Conservation (phyloP, 2,329 filamentous ascomycete species). For the Exserohilum turcica region DNA sequence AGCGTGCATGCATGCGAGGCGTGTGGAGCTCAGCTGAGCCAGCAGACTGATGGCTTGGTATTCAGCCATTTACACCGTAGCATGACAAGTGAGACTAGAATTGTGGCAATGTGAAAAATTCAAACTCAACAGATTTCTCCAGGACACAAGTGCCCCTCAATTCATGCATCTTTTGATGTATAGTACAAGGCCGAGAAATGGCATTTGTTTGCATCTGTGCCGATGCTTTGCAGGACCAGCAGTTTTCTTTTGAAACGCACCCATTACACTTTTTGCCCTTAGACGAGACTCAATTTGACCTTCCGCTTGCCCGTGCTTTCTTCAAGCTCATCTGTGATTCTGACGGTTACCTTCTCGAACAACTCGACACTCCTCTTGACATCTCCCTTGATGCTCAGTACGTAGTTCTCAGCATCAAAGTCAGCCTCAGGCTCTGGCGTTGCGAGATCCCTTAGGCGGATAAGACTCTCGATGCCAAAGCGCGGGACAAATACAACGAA, state of each 20-base stretch:
- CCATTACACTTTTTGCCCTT: constrained; percentile 5
- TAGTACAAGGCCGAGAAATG: neutral
- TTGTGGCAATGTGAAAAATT: no score
- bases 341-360: constrained; percentile 89
- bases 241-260: neutral
- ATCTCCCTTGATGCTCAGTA: constrained; percentile 64
- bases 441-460: constrained; percentile 81
- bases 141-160: neutral
- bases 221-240: neutral
- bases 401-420: constrained; percentile 87
- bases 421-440: constrained; percentile 75
- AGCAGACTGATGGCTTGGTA: neutral
- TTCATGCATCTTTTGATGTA: neutral
- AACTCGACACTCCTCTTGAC: constrained; percentile 71
- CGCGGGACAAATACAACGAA: constrained; percentile 95
- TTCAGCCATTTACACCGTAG: neutral
- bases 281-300: constrained; percentile 69
- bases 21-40: neutral
- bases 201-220: neutral
- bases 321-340: constrained; percentile 90
- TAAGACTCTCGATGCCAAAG: constrained; percentile 93
- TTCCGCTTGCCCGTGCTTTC: constrained; percentile 95
- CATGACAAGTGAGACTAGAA: neutral
- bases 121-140: neutral
- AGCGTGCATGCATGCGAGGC: neutral